phyloP scores from a whole-genome alignment of 192 early-diverging fungal species.

The Geranomyces variabilis region DNA sequence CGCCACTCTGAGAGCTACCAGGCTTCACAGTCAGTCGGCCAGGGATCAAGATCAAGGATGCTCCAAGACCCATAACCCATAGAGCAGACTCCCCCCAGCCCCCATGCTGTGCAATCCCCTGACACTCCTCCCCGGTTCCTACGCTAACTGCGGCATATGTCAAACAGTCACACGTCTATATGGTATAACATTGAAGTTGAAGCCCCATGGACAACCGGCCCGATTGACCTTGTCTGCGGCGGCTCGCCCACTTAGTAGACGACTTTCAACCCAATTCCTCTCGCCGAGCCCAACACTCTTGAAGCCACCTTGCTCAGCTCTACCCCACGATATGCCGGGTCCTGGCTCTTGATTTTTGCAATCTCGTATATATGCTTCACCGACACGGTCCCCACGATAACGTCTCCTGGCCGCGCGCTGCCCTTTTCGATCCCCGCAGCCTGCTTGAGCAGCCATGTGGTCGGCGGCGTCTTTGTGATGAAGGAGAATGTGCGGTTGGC shows the following conservation, averaged over 20 bases:
- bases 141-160: too few species aligned
- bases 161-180: too few species aligned
- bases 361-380: constrained; percentile 96
- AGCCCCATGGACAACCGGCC: too few species aligned
- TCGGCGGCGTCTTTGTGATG: constrained; percentile 82
- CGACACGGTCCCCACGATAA: constrained; percentile 76
- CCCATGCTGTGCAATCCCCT: too few species aligned
- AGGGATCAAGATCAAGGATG: too few species aligned
- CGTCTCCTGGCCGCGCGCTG: constrained; percentile 70
- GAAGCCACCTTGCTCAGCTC: constrained; percentile 70
- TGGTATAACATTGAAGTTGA: too few species aligned
- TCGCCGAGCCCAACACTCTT: constrained; percentile 76
- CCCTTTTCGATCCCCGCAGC: constrained; percentile 90
- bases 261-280: constrained; percentile 83
- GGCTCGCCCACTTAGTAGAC: constrained; percentile 42
- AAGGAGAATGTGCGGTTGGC: constrained; percentile 94
- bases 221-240: too few species aligned
- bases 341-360: constrained; percentile 84
- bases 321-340: constrained; percentile 75
- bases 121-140: too few species aligned
- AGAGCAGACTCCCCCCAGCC: too few species aligned
- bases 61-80: too few species aligned
- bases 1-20: too few species aligned
- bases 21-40: too few species aligned
- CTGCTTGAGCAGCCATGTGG: constrained; percentile 82